Conservation (phyloP, 2,329 filamentous ascomycete species). For the Dactylella cylindrospora region DNA sequence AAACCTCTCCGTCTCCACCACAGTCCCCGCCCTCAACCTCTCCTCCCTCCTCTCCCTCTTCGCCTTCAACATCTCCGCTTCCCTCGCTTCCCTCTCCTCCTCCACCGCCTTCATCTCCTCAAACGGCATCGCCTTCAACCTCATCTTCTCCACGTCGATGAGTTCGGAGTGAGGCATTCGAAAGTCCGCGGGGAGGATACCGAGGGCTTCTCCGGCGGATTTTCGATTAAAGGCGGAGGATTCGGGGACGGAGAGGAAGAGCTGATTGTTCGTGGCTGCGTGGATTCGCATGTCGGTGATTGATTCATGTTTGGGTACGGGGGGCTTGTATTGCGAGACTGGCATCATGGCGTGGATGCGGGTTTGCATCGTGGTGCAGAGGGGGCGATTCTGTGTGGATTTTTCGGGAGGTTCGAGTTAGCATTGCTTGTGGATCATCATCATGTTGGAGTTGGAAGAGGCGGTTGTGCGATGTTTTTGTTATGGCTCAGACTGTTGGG, state of each 20-base stretch:
- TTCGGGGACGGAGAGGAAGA: conserved; percentile 48
- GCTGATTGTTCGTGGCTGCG: conserved; percentile 46
- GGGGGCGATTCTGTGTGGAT: conserved; percentile 20
- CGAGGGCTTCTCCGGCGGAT: conserved; percentile 47
- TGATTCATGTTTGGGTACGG: conserved; percentile 51
- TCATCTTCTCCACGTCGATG: conserved; percentile 59
- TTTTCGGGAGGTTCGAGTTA: neutral
- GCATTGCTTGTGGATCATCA: neutral
- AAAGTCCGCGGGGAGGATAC: conserved; percentile 62
- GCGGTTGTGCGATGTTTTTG: conserved; percentile 4
- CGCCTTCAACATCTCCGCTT: conserved; percentile 52
- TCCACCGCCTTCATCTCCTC: conserved; percentile 50
- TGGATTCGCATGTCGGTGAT: conserved; percentile 52
- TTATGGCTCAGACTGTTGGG: conserved; percentile 41
- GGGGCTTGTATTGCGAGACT: conserved; percentile 27
- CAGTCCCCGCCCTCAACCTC: conserved; percentile 48
- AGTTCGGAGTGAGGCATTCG: conserved; percentile 66
- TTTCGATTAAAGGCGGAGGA: conserved; percentile 48
- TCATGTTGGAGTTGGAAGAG: neutral
- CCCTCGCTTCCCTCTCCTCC: conserved; percentile 52
- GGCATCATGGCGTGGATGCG: conserved; percentile 48
- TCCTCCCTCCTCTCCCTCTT: conserved; percentile 54
- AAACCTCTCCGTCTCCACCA: conserved; percentile 52
- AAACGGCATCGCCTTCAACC: conserved; percentile 52
- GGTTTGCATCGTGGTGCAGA: conserved; percentile 44